phyloP scores from a whole-genome alignment of 225 moss, liverwort and hornwort genomes.

The Pseudisothecium myosuroides region DNA sequence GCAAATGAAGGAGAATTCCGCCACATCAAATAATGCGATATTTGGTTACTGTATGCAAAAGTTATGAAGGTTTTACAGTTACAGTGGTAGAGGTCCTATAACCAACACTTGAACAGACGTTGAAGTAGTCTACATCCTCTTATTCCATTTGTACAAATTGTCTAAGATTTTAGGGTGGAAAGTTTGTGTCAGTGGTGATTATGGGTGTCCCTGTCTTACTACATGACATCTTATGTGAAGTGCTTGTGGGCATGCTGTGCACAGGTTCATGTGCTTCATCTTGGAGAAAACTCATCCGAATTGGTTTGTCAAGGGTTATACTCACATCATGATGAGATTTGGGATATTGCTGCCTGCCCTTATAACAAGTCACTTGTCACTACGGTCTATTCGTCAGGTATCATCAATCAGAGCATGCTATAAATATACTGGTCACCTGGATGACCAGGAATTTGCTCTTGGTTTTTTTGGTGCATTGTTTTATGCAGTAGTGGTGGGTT shows the following conservation, averaged over 20 bases:
- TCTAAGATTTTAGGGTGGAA: neutral
- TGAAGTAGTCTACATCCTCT: neutral
- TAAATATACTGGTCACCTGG: neutral
- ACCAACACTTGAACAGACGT: neutral
- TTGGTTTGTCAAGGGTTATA: conserved; percentile 66
- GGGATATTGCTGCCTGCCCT: conserved; percentile 77
- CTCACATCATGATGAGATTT: conserved; percentile 68
- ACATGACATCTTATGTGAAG: neutral
- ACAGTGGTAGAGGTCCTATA: neutral
- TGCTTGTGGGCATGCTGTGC: neutral
- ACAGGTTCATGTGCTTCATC: conserved; percentile 68
- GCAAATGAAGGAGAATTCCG: neutral
- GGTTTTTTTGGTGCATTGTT: neutral
- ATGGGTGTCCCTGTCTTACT: neutral
- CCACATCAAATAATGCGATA: neutral
- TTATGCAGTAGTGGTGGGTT: neutral
- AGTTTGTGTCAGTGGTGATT: neutral
- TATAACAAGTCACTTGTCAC: conserved; percentile 54
- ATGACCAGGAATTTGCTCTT: neutral
- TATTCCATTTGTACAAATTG: neutral
- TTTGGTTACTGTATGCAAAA: neutral
- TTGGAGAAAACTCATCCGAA: conserved; percentile 52
- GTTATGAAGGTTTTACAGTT: neutral
- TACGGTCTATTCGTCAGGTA: conserved; percentile 69
- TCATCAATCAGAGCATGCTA: neutral